Evolutionary conservation across 2,329 filamentous ascomycete species (phyloP), one percentile per base, ranked within the genome.

Genomic region (Ophiostoma sp.): DNA sequence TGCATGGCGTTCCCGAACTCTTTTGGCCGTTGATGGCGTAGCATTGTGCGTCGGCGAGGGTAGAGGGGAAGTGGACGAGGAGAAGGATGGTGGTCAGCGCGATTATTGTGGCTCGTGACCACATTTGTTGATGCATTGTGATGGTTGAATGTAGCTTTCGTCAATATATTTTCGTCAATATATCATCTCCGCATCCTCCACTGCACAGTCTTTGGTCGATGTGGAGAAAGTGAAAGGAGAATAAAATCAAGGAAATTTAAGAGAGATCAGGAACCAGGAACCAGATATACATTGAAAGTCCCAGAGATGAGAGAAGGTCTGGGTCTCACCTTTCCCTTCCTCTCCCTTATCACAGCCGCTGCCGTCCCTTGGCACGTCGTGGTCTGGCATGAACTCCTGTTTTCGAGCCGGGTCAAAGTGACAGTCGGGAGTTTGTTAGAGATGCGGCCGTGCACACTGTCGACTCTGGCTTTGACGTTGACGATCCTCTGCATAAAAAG

Each of bases 1-100:
- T 76, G 73, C 76, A 77, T 3, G 72, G 70, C 19, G 74, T 52
- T 1, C 64, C 73, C 0, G 74, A 74, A 66, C 72, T 76, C 72
- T 76, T 75, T 57, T 77, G 76, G 19, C 76, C 75, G 59, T 69
- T 75, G 39, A 76, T 45, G 39, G 73, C 74, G 59, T 74, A 77
- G 71, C 76, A 77, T 61, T 77, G 76, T 1, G 75, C 76, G 7
- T 70, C 75, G 36, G 69, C 72, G 57, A 39, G 70, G 48, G 28
- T 59, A 1, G 7, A 0, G 8, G 45, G 22, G 19, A 52, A 22
- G 61, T 22, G 17, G 31, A 19, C 9, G 11, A 57, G 17, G 19
- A 55, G 22, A 3, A 55, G 7, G 5, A 36, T 19, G 68, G 5
- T 19, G 15, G 25, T 3, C 0, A 33, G 15, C 22, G 55, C 28